Conservation (phyloP, 1,284 basidiomycete species). For the Moesziomyces sp. region DNA sequence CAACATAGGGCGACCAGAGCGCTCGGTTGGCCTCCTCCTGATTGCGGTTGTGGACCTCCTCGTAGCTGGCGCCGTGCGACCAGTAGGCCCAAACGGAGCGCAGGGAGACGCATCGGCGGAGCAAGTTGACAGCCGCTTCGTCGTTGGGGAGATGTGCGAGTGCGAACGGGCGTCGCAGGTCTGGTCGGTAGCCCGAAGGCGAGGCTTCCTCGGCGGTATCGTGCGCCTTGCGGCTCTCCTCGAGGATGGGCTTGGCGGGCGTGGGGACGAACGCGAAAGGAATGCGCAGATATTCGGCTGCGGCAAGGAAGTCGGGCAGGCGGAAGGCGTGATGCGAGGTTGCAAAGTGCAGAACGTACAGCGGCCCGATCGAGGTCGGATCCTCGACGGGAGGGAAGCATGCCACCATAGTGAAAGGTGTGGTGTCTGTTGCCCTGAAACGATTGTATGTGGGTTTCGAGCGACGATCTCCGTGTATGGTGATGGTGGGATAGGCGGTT, state of each 20-base stretch:
- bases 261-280: slow-evolving; percentile 57
- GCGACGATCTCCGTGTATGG: neutral
- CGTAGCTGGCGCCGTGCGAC: slow-evolving; percentile 59
- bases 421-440: neutral
- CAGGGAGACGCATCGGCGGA: slow-evolving; percentile 82
- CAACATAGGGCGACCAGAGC: slow-evolving; percentile 30
- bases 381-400: slow-evolving; percentile 32
- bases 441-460: neutral
- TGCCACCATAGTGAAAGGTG: slow-evolving; percentile 7
- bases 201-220: slow-evolving; percentile 23
- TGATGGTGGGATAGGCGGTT: too few species aligned
- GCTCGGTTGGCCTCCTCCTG: slow-evolving; percentile 13
- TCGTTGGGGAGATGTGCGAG: slow-evolving; percentile 57
- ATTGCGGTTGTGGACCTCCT: slow-evolving; percentile 56
- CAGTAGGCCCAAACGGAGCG: slow-evolving; percentile 73
- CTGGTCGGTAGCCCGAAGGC: slow-evolving; percentile 33
- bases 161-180: slow-evolving; percentile 50
- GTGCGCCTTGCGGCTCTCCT: slow-evolving; percentile 27
- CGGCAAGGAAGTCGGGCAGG: slow-evolving; percentile 58
- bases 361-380: slow-evolving; percentile 47
- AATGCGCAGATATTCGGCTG: slow-evolving; percentile 52
- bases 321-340: slow-evolving; percentile 56
- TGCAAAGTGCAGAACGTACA: slow-evolving; percentile 63
- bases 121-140: slow-evolving; percentile 79
- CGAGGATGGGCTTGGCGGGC: slow-evolving; percentile 36